A percentile compares a stretch with the other conserved stretches of the same genome.
Evolutionary conservation across 1,284 basidiomycete genomes (phyloP).

Genomic region (Austroboletus niveus): DNA sequence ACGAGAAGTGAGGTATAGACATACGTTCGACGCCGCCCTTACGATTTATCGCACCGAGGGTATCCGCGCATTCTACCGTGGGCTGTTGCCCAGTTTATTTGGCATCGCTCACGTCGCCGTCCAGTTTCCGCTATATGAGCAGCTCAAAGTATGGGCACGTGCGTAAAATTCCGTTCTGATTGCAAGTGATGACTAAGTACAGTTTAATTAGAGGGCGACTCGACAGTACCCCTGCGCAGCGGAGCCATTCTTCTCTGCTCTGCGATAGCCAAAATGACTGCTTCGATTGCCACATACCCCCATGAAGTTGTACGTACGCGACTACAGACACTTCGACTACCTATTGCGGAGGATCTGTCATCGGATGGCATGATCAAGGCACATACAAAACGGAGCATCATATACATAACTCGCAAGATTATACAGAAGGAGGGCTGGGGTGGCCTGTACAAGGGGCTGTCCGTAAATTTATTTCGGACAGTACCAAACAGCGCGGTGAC

Average conservation of each 20-base stretch:
- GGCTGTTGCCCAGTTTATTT: constrained; percentile 83
- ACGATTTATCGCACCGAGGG: constrained; percentile 90
- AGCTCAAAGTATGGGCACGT: constrained; percentile 83
- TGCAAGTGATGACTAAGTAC: constrained; percentile 2
- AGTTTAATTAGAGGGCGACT: constrained; percentile 45
- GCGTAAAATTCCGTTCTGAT: constrained; percentile 36
- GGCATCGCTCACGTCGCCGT: constrained; percentile 93
- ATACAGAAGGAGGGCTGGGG: constrained; percentile 80
- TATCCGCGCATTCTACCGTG: constrained; percentile 84
- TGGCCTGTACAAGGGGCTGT: constrained; percentile 87
- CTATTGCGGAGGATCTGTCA: constrained; percentile 52
- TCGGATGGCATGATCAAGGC: constrained; percentile 57
- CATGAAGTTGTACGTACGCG: constrained; percentile 95
- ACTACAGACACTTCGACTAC: constrained; percentile 78
- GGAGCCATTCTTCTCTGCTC: constrained; percentile 82
- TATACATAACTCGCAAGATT: constrained; percentile 73
- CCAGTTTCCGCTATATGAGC: constrained; percentile 95
- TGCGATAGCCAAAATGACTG: constrained; percentile 89
- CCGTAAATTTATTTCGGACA: constrained; percentile 87
- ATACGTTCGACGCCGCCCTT: constrained; percentile 83
- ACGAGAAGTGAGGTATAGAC: constrained; percentile 74
- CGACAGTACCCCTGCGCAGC: constrained; percentile 60
- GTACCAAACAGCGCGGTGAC: constrained; percentile 94
- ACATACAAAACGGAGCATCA: constrained; percentile 57
- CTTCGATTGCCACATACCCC: constrained; percentile 91